Conservation (phyloP, 2,329 filamentous ascomycete genomes). For the Rutstroemia sp. region DNA sequence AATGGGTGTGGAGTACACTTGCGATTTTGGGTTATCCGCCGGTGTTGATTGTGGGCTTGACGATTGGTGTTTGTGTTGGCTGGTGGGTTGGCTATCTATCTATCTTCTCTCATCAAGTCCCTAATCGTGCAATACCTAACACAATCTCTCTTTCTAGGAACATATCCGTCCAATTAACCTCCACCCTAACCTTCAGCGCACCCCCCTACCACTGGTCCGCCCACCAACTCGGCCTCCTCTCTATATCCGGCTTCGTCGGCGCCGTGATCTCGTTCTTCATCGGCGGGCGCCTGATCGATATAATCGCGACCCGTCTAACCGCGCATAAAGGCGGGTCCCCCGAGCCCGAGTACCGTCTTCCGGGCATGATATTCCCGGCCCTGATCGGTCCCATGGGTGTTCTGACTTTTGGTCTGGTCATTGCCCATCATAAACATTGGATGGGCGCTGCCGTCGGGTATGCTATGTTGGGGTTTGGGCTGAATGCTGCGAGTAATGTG, state of each 20-base stretch:
- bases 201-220: slow-evolving; percentile 11
- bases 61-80: slow-evolving; percentile 11
- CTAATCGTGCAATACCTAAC: background rate
- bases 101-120: background rate
- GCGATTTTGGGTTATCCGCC: slow-evolving; percentile 11
- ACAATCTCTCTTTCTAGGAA: slow-evolving; percentile 5
- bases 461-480: slow-evolving; percentile 28
- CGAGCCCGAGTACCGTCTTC: slow-evolving; percentile 23
- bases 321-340: background rate
- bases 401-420: slow-evolving; percentile 24
- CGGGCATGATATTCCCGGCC: slow-evolving; percentile 23
- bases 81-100: slow-evolving; percentile 6
- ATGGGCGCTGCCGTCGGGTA: slow-evolving; percentile 19
- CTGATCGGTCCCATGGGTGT: slow-evolving; percentile 26
- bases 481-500: slow-evolving; percentile 27
- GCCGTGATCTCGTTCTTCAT: slow-evolving; percentile 12
- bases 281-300: slow-evolving; percentile 27
- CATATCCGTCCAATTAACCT: slow-evolving; percentile 13
- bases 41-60: slow-evolving; percentile 7
- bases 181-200: slow-evolving; percentile 9
- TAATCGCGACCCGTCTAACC: slow-evolving; percentile 18
- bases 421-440: slow-evolving; percentile 15
- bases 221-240: slow-evolving; percentile 10
- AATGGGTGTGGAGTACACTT: slow-evolving; percentile 2
- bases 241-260: slow-evolving; percentile 12